Conservation (phyloP, 805 yeast genomes). For the Myxozyma neglecta region DNA sequence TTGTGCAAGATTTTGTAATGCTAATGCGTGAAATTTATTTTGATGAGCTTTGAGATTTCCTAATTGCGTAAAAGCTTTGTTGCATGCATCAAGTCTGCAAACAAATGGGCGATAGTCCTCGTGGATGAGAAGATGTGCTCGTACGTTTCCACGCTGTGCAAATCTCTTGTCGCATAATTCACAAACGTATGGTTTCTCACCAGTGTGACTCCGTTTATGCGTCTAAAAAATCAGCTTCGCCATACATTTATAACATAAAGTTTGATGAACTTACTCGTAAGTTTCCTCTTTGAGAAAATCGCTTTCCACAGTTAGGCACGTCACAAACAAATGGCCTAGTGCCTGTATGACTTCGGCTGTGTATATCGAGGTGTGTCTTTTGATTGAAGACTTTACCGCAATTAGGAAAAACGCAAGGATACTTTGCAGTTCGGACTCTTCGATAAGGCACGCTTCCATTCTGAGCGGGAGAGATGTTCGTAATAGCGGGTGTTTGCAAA, state of each 20-base stretch:
- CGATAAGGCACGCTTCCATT: slow-evolving; percentile 34
- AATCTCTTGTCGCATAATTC: slow-evolving; percentile 72
- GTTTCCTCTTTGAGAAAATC: slow-evolving; percentile 89
- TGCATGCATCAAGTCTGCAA: slow-evolving; percentile 30
- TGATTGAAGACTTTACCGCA: slow-evolving; percentile 83
- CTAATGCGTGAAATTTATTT: slow-evolving; percentile 69
- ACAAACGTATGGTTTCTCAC: slow-evolving; percentile 87
- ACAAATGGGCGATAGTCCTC: slow-evolving; percentile 29
- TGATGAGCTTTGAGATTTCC: slow-evolving; percentile 95
- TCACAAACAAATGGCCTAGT: slow-evolving; percentile 79
- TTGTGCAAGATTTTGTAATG: slow-evolving; percentile 65
- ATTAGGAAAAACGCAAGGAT: slow-evolving; percentile 43
- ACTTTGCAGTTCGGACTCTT: neutral
- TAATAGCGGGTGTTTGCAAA: neutral
- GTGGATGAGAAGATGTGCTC: slow-evolving; percentile 70
- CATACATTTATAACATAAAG: neutral
- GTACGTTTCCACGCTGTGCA: slow-evolving; percentile 87
- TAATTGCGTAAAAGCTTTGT: slow-evolving; percentile 59
- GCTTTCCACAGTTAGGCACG: slow-evolving; percentile 62
- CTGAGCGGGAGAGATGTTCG: slow-evolving; percentile 35
- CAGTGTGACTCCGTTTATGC: slow-evolving; percentile 82
- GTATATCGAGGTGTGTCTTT: slow-evolving; percentile 89
- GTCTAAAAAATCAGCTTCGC: slow-evolving; percentile 43
- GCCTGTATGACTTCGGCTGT: slow-evolving; percentile 83
- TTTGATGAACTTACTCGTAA: slow-evolving; percentile 45